Evolutionary conservation across 2,329 filamentous ascomycete genomes (phyloP), one percentile per base, ranked within the genome.

Genomic region (Phaeosphaeriaceae sp.): DNA sequence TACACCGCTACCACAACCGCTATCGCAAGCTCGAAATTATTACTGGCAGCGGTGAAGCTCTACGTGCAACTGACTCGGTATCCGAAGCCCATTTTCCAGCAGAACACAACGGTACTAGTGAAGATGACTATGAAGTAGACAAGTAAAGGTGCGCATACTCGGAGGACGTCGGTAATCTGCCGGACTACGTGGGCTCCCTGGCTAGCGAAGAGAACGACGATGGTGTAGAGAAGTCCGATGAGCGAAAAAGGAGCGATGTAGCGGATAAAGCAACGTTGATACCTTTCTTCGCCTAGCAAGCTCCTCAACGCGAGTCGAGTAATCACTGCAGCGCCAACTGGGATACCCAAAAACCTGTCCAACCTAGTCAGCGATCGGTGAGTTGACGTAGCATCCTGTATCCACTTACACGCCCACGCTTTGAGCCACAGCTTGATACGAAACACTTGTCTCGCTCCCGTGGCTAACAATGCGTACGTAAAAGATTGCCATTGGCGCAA

Each of bases 21-120:
- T 73, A 96, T 96, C 0, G 92, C 90, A 18, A 96, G 77, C 76
- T 96, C 92, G 64, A 96, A 96, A 68, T 96, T 96, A 67, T 96
- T 96, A 70, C 91, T 96, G 0, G 90, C 92, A 0, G 90, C 92
- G 0, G 90, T 95, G 63, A 96, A 94, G 66, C 89, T 92, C 74
- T 95, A 90, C 2, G 90, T 93, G 9, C 82, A 81, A 1, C 83
- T 81, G 1, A 92, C 70, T 29, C 81, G 80, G 67, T 95, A 95
- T 0, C 84, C 85, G 50, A 92, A 92, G 0, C 90, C 88, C n/a
- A 87, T 74, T n/a, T 78, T 81, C 40, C 81, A 78, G 3, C 84
- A 81, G 2, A 86, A 74, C 35, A 76, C 77, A 1, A 94, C 76
- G 0, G 90, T 94, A 2, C 78, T 62, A 39, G 85, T 83, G 76